phyloP scores from a whole-genome alignment of 768 basidiomycete species.

The Boletus sensibilis region DNA sequence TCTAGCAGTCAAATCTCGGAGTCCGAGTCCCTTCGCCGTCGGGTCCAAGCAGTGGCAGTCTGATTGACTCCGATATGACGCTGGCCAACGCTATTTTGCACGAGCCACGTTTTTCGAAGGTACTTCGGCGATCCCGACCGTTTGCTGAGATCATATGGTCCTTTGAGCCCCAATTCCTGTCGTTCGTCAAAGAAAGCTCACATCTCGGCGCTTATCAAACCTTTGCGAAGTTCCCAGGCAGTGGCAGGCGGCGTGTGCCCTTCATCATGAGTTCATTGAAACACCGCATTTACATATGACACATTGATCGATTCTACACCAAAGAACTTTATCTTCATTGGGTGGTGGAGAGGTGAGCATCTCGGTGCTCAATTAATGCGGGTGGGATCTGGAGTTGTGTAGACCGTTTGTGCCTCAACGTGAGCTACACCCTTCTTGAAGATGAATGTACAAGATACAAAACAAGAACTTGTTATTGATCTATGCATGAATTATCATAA shows the following conservation, averaged over 20 bases:
- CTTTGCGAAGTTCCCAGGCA: constrained; percentile 4
- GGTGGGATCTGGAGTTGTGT: neutral
- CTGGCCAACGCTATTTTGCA: neutral
- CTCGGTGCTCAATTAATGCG: no score
- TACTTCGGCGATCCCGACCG: neutral
- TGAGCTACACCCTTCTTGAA: no score
- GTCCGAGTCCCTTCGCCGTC: neutral
- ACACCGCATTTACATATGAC: constrained; percentile 5
- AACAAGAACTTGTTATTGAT: no score
- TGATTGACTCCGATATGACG: constrained; percentile 1
- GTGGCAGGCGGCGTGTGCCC: neutral
- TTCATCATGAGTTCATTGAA: neutral
- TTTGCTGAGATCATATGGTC: neutral
- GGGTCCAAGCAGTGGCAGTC: neutral
- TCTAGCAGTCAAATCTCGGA: neutral
- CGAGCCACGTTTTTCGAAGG: neutral
- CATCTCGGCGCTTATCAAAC: neutral
- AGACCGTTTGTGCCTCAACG: no score
- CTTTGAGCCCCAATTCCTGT: neutral
- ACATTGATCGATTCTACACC: neutral
- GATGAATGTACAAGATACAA: no score
- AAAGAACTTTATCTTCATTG: no score
- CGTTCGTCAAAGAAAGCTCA: constrained; percentile 1
- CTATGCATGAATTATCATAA: neutral
- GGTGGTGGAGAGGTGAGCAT: neutral